phyloP scores from a whole-genome alignment of 2,329 filamentous ascomycete species.

The Pestalotiopsis sp. region DNA sequence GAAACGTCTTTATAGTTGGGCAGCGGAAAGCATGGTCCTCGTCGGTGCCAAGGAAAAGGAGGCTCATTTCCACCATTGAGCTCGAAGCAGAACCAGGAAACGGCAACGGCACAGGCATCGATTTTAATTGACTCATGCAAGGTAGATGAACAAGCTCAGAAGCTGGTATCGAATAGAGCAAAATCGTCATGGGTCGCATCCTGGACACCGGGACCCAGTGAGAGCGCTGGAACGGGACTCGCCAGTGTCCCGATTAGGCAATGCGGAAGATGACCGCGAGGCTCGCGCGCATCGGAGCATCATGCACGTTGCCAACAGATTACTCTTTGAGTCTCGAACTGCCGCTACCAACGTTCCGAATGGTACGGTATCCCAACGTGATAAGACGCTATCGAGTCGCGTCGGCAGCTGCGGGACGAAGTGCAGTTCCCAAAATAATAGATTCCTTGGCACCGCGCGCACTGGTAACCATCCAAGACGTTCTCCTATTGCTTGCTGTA shows the following conservation, averaged over 20 bases:
- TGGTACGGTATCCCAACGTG: neutral
- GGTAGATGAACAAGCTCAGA: neutral
- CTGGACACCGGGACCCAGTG: neutral
- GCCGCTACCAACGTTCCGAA: neutral
- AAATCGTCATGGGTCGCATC: neutral
- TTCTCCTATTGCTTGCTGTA: neutral
- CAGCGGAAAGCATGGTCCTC: neutral
- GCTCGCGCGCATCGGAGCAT: neutral
- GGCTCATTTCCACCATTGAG: slow-evolving; percentile 10
- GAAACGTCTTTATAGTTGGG: neutral
- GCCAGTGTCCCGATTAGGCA: slow-evolving; percentile 3
- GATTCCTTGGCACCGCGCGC: neutral
- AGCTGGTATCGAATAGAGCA: slow-evolving; percentile 7
- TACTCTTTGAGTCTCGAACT: neutral
- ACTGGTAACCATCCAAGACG: neutral
- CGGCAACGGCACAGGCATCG: neutral
- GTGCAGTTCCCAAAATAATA: neutral
- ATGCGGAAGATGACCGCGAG: slow-evolving; percentile 7
- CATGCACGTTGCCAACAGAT: neutral
- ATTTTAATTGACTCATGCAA: slow-evolving; percentile 5
- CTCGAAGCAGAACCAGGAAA: neutral
- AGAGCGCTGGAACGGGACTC: neutral
- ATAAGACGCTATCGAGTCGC: neutral
- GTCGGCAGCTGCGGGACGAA: neutral
- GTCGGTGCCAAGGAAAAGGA: neutral